Evolutionary conservation across 139 green algal species (phyloP), one percentile per base, ranked within the genome.

Genomic region (Micractinium conductrix): DNA sequence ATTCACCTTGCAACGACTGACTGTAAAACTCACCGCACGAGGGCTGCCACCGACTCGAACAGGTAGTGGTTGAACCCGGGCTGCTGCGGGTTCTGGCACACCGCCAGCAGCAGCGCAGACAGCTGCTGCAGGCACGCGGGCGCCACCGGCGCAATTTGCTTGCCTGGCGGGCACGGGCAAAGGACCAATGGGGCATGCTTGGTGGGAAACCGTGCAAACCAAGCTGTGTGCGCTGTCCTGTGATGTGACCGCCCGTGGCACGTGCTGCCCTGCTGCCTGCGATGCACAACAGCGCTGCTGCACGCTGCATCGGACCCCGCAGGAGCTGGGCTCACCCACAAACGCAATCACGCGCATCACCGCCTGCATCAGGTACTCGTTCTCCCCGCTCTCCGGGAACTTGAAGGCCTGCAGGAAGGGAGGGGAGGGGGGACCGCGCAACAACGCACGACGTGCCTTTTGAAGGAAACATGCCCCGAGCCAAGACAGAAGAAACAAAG

Each of bases 41-140:
- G 90, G 4, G 95, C 96, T 1, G 97, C 96, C 21, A 99, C 91
- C 4, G 88, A 87, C 88, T 99, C 97, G 84, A 99, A 99, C 38
- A 99, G 90, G 87, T 97, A 99, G 91, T 99, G 97, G 89, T 97
- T 98, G 95, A 99, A 99, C 44, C 90, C 94, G 5, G 97, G 96
- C 70, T 98, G 94, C 35, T 87, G 94, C 43, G 97, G 97, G 90
- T 99, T 99, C 79, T 95, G 92, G 90, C 93, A 97, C 69, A 98
- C 94, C 45, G 92, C 90, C 73, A 96, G 80, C 78, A 99, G 89
- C 79, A 95, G 94, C 48, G 76, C 86, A 10, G 88, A 87, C 24
- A 98, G 94, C 76, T 80, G 62, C 76, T 89, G 60, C 40, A 93
- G 65, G 73, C 86, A 89, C 60, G 90, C 72, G 44, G 90, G 78